Conservation (phyloP, 148 eudicot genomes). For the Rhododendron simsii region DNA sequence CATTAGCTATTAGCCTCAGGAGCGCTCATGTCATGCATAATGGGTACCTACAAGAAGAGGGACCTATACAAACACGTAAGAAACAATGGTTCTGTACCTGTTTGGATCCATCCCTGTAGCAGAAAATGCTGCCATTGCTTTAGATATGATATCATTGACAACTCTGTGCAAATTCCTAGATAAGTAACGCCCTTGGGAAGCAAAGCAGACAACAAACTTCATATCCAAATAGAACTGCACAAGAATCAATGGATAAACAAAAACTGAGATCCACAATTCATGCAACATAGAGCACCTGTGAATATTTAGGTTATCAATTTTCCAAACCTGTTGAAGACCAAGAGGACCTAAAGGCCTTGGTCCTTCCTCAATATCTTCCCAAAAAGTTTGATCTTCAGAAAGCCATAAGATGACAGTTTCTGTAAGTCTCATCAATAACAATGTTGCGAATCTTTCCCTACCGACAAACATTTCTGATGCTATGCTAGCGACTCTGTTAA, state of each 20-base stretch:
- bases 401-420: constrained; percentile 87
- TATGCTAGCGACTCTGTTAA: constrained; percentile 53
- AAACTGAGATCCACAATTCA: neutral
- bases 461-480: constrained; percentile 85
- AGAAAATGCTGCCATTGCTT: constrained; percentile 78
- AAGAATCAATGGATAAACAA: neutral
- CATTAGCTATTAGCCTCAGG: neutral
- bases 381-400: constrained; percentile 79
- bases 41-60: neutral
- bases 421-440: constrained; percentile 82
- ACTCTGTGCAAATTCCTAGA: constrained; percentile 84
- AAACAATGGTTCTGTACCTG: constrained; percentile 32
- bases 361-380: constrained; percentile 84
- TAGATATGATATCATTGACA: constrained; percentile 65
- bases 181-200: constrained; percentile 93
- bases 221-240: constrained; percentile 93
- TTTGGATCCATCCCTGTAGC: constrained; percentile 83
- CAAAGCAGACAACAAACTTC: constrained; percentile 87
- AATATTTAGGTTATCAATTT: neutral
- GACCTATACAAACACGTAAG: neutral
- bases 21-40: neutral
- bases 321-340: constrained; percentile 85
- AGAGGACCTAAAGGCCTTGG: constrained; percentile 64
- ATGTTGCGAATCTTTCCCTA: constrained; percentile 79
- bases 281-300: neutral